These are phyloP conservation scores for Calonectria pseudoreteaudii DNA, from an alignment of 2,329 filamentous ascomycete genomes.

Conservation along the genomic window DNA sequence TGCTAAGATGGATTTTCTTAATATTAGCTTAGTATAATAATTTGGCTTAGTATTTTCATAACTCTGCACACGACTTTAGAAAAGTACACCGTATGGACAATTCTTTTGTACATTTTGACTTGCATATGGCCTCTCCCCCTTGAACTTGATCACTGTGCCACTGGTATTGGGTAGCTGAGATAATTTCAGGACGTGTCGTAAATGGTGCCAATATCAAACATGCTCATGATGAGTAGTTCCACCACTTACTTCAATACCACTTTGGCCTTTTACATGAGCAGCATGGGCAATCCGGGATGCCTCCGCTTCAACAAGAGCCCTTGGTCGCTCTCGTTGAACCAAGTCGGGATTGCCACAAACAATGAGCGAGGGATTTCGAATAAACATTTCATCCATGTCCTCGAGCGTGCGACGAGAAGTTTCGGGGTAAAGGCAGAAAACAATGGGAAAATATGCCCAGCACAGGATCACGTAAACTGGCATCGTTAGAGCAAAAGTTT, in stretches of 20 bases:
- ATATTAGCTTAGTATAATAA: no score
- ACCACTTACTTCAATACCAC: neutral
- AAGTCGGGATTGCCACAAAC: conserved; percentile 49
- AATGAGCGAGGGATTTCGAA: conserved; percentile 44
- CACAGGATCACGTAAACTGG: conserved; percentile 48
- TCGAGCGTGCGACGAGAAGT: conserved; percentile 60
- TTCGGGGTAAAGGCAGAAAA: conserved; percentile 64
- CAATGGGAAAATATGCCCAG: conserved; percentile 51
- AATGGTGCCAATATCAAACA: neutral
- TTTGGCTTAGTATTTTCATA: no score
- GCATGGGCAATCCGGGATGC: conserved; percentile 40
- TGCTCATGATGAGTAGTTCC: conserved; percentile 6
- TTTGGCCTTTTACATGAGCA: conserved; percentile 6
- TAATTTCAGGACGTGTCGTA: no score
- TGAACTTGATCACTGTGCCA: no score
- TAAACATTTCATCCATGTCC: conserved; percentile 60
- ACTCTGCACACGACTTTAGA: no score
- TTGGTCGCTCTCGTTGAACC: conserved; percentile 51
- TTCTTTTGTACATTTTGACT: no score
- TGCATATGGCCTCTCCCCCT: no score
- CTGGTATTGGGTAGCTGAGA: no score
- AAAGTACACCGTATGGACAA: no score
- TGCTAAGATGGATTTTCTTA: no score
- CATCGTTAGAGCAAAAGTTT: neutral
- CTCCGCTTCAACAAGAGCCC: conserved; percentile 51